phyloP scores from a whole-genome alignment of 768 basidiomycete species.

The Leccinum incarnatum region DNA sequence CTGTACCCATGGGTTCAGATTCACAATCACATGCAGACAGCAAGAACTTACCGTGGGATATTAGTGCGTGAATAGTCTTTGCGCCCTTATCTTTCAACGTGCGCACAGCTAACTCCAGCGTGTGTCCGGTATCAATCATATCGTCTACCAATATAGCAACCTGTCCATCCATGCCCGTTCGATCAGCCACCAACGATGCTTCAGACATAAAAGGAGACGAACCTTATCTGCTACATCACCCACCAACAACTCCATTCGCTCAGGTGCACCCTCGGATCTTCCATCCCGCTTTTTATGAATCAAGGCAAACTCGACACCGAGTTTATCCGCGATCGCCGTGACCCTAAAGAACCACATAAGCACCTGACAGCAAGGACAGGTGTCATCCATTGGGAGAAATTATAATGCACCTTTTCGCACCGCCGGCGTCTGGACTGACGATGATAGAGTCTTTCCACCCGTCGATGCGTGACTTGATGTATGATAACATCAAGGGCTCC shows the following conservation, averaged over 20 bases:
- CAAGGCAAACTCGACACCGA: conserved; percentile 91
- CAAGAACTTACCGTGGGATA: conserved; percentile 76
- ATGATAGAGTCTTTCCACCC: conserved; percentile 88
- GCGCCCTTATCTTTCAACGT: conserved; percentile 92
- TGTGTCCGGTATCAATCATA: conserved; percentile 95
- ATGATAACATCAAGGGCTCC: conserved; percentile 91
- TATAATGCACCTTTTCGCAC: conserved; percentile 90
- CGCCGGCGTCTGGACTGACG: conserved; percentile 96
- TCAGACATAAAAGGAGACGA: conserved; percentile 2
- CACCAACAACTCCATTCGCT: conserved; percentile 90
- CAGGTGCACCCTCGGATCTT: conserved; percentile 60
- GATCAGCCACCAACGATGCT: conserved; percentile 4
- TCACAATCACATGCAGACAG: conserved; percentile 1
- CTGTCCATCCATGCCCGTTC: conserved; percentile 34
- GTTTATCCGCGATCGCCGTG: conserved; percentile 92
- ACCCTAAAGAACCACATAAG: conserved; percentile 52
- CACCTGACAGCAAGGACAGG: neutral
- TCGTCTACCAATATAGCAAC: conserved; percentile 96
- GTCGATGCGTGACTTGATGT: conserved; percentile 83
- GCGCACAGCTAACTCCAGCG: conserved; percentile 79
- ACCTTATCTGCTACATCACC: conserved; percentile 93
- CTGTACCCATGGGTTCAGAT: conserved; percentile 36
- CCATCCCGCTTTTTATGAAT: conserved; percentile 89
- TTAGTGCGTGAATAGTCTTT: conserved; percentile 77
- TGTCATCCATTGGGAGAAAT: neutral